Conservation (phyloP, 2,329 filamentous ascomycete genomes). For the Xylaria digitata region DNA sequence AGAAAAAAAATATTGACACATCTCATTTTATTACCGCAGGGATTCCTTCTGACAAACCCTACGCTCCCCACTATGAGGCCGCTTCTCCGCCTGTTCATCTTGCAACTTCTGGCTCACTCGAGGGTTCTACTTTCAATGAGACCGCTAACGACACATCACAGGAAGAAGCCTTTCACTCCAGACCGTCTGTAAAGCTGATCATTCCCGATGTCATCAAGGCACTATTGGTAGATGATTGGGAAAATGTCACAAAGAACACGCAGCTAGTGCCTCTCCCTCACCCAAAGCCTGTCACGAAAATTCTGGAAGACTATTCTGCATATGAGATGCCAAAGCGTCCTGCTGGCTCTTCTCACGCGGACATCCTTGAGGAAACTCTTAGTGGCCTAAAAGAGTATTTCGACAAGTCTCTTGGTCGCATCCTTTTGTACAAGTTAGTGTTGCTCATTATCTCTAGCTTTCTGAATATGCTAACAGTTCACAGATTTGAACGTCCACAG, state of each 20-base stretch:
- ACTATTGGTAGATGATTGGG: conserved; percentile 97
- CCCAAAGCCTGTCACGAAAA: conserved; percentile 76
- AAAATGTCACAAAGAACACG: conserved; percentile 95
- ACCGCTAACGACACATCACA: conserved; percentile 54
- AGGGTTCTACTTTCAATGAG: not conserved
- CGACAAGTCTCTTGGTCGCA: conserved; percentile 86
- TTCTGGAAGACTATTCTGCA: conserved; percentile 83
- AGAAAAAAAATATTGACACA: not conserved
- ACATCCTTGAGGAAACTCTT: conserved; percentile 90
- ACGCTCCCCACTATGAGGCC: conserved; percentile 25
- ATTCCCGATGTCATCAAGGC: conserved; percentile 93
- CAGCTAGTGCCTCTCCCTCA: conserved; percentile 89
- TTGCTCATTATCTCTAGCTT: not conserved
- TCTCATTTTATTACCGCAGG: conserved; percentile 36
- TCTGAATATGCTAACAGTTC: conserved; percentile 39
- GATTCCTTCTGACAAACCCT: conserved; percentile 37
- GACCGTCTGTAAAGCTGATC: conserved; percentile 85
- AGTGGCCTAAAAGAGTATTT: conserved; percentile 93
- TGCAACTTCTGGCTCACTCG: not conserved
- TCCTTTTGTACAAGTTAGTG: conserved; percentile 81
- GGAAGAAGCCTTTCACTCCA: conserved; percentile 88
- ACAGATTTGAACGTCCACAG: conserved; percentile 88
- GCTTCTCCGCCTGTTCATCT: conserved; percentile 1
- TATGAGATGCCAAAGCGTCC: conserved; percentile 75
- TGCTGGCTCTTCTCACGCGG: conserved; percentile 75